Percentiles rank a stretch among this genome's conserved stretches.
phyloP scores from a whole-genome alignment of 257 asterid species.

The Verbena officinalis region DNA sequence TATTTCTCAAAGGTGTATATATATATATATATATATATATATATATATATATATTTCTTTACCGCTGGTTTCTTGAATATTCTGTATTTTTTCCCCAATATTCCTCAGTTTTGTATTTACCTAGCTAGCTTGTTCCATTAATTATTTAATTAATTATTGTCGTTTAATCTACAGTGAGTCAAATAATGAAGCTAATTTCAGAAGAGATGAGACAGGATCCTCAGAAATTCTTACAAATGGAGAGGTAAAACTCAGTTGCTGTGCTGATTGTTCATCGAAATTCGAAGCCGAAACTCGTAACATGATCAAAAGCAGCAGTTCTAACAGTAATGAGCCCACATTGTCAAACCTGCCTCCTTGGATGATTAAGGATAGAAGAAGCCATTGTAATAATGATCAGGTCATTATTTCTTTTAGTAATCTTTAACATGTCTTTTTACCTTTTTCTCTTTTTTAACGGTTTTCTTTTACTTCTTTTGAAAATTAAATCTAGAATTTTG shows the following conservation, averaged over 20 bases:
- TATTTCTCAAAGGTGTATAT: constrained; percentile 48
- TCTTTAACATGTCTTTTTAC: background rate
- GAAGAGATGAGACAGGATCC: constrained; percentile 32
- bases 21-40: no score
- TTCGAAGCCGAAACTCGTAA: constrained; percentile 41
- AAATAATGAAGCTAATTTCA: constrained; percentile 35
- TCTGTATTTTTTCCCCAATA: background rate
- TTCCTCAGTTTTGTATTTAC: no score
- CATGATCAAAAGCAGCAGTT: constrained; percentile 13
- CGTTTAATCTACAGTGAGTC: no score
- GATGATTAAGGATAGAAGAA: constrained; percentile 53
- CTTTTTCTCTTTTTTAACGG: background rate
- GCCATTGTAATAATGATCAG: constrained; percentile 42
- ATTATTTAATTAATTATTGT: no score
- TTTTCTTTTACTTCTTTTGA: background rate
- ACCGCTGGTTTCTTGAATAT: constrained; percentile 1
- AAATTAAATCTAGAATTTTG: constrained; percentile 42
- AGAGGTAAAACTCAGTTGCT: constrained; percentile 39
- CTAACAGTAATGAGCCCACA: constrained; percentile 36
- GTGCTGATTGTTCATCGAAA: constrained; percentile 45
- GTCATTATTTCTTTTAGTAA: constrained; percentile 27
- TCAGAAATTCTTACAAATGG: no score
- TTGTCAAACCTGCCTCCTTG: constrained; percentile 68
- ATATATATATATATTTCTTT: no score
- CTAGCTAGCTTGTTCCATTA: no score